phyloP scores from a whole-genome alignment of 768 basidiomycete genomes.

The Tulasnella sp. region DNA sequence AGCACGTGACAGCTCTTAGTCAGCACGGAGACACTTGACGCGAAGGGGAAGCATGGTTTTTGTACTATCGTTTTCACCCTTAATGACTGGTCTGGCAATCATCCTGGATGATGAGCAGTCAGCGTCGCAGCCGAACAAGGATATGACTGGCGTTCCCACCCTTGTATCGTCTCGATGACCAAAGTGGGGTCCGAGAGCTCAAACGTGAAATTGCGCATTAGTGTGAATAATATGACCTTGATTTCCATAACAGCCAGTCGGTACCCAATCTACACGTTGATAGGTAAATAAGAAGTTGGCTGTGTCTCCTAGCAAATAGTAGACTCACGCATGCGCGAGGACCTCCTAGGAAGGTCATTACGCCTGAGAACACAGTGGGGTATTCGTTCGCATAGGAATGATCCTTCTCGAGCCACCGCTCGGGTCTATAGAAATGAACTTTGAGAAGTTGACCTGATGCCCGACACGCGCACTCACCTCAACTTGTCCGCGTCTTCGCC shows the following conservation, averaged over 20 bases:
- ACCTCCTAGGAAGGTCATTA: slow-evolving; percentile 57
- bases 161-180: slow-evolving; percentile 32
- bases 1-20: neutral
- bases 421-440: slow-evolving; percentile 42
- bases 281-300: slow-evolving; percentile 39
- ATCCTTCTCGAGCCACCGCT: slow-evolving; percentile 44
- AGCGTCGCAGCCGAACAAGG: neutral
- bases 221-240: slow-evolving; percentile 42
- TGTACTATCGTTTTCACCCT: neutral
- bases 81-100: neutral
- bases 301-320: slow-evolving; percentile 29
- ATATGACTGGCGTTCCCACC: neutral
- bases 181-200: slow-evolving; percentile 44
- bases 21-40: neutral
- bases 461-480: slow-evolving; percentile 35
- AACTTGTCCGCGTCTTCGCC: slow-evolving; percentile 55
- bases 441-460: neutral
- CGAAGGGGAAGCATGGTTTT: neutral
- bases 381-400: slow-evolving; percentile 41
- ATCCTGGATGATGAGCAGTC: neutral
- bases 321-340: slow-evolving; percentile 44
- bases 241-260: slow-evolving; percentile 22
- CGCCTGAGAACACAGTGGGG: slow-evolving; percentile 55
- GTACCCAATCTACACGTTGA: slow-evolving; percentile 12
- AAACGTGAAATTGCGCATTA: slow-evolving; percentile 46